Conservation (phyloP, 169 alveolate species). For the Pseudocohnilembus persalinus region DNA sequence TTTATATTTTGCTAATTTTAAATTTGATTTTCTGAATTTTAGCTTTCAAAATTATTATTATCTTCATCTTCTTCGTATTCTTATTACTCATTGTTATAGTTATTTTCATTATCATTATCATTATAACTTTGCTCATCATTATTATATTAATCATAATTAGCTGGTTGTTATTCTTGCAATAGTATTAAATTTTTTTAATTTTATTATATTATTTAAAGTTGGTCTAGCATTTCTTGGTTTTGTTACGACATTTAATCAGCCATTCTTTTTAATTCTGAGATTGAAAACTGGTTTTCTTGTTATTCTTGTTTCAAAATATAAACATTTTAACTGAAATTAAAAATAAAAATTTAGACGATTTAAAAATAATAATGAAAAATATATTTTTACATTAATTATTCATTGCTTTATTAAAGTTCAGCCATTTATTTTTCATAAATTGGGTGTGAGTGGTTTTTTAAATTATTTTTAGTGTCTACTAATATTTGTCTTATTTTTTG, state of each 20-base stretch:
- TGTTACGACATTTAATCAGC: not conserved
- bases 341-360: too few relatives aligned
- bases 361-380: too few relatives aligned
- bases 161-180: too few relatives aligned
- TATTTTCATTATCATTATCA: not conserved
- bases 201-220: too few relatives aligned
- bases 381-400: not conserved
- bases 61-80: not conserved
- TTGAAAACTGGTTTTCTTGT: not conserved
- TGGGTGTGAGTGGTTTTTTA: not conserved
- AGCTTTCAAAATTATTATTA: too few relatives aligned
- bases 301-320: not conserved
- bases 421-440: not conserved
- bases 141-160: too few relatives aligned
- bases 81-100: not conserved
- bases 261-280: not conserved
- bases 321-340: not conserved
- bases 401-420: not conserved
- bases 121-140: not conserved
- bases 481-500: too few relatives aligned
- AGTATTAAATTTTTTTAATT: too few relatives aligned
- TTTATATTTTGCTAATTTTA: too few relatives aligned
- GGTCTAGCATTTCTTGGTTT: not conserved
- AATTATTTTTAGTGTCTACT: not conserved
- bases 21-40: too few relatives aligned